phyloP scores from a whole-genome alignment of 805 yeast genomes.

The Yarrowia yakushimensis region DNA sequence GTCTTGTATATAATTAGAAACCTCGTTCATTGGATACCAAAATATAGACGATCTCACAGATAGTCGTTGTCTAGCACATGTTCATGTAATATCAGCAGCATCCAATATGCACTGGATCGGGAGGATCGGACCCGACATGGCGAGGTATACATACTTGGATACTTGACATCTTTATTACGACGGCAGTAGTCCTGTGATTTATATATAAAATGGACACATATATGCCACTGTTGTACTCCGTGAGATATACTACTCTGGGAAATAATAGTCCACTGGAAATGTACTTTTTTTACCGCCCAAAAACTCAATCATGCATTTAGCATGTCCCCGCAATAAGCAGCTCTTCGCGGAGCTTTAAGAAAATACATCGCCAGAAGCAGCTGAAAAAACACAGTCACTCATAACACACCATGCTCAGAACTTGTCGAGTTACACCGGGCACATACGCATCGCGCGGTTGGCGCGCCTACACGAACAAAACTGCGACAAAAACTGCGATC shows the following conservation, averaged over 20 bases:
- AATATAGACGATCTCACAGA: too few species aligned
- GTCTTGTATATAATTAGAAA: not conserved
- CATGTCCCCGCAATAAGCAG: slow-evolving; percentile 21
- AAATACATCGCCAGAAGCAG: not conserved
- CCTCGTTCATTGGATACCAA: not conserved
- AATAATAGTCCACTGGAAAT: not conserved
- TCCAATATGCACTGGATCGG: not conserved
- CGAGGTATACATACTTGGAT: not conserved
- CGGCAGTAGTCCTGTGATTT: not conserved
- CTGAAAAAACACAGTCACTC: not conserved
- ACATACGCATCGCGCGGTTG: not conserved
- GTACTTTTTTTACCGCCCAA: slow-evolving; percentile 11
- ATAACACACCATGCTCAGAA: slow-evolving; percentile 11
- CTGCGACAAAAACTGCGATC: not conserved
- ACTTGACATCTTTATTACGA: not conserved
- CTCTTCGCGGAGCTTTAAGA: not conserved
- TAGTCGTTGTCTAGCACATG: too few species aligned
- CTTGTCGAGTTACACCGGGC: not conserved
- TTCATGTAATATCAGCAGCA: not conserved
- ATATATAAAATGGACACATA: too few species aligned
- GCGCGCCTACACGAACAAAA: not conserved
- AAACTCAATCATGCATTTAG: slow-evolving; percentile 21
- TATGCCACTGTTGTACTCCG: too few species aligned
- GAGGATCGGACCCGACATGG: slow-evolving; percentile 16
- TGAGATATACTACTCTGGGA: not conserved